Evolutionary conservation across 2,329 filamentous ascomycete species (phyloP).

Genomic region (Aspergillus sp.): DNA sequence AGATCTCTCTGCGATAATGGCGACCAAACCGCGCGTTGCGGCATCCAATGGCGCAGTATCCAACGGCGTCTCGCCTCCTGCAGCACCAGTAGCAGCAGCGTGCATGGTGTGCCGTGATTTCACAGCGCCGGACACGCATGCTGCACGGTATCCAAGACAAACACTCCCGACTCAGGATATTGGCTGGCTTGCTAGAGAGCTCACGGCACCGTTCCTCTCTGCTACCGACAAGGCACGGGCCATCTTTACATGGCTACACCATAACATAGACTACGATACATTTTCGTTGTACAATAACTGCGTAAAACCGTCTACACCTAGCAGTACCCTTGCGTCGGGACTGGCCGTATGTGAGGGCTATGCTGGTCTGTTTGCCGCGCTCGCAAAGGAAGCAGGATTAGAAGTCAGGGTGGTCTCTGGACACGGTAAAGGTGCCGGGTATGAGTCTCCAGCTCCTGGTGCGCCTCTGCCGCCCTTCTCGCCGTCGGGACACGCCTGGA

Average conservation of each 20-base stretch:
- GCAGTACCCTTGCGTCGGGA: constrained; percentile 72
- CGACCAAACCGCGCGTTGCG: constrained; percentile 49
- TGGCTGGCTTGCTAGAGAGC: constrained; percentile 71
- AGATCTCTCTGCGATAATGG: constrained; percentile 57
- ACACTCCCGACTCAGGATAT: constrained; percentile 69
- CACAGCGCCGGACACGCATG: constrained; percentile 74
- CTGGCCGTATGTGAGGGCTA: constrained; percentile 91
- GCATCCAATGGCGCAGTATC: constrained; percentile 16
- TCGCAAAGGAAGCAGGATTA: constrained; percentile 77
- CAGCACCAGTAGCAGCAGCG: constrained; percentile 20
- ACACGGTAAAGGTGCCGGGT: constrained; percentile 84
- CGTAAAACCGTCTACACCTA: constrained; percentile 66
- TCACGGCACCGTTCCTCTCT: constrained; percentile 78
- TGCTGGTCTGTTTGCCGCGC: constrained; percentile 74
- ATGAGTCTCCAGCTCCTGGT: constrained; percentile 62
- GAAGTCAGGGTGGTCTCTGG: constrained; percentile 73
- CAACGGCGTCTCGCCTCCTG: constrained; percentile 2
- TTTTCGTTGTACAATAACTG: constrained; percentile 73
- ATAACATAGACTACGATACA: constrained; percentile 86
- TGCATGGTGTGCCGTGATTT: constrained; percentile 89
- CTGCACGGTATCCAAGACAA: constrained; percentile 71
- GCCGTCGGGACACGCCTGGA: constrained; percentile 77
- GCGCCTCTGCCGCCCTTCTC: constrained; percentile 64
- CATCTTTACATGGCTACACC: constrained; percentile 93
- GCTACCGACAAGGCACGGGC: constrained; percentile 86